Evolutionary conservation across 2,329 filamentous ascomycete genomes (phyloP), one percentile per base, ranked within the genome.

Genomic region (Ceratocystiopsis sp.): DNA sequence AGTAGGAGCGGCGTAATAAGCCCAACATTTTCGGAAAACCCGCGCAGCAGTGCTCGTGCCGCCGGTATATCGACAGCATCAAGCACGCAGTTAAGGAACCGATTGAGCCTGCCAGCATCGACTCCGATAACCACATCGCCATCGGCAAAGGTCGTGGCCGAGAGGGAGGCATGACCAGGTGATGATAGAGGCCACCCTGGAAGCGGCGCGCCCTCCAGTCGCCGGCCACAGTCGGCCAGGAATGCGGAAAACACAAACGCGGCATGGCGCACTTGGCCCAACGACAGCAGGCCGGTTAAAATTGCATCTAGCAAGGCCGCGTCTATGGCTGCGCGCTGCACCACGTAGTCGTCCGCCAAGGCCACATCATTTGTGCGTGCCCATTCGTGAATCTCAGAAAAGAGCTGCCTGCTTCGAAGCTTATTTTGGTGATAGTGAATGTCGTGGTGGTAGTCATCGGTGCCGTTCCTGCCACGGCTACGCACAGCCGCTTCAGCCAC

Each of bases 261-360:
- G 3, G 68, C 68, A 34, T 68, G 59, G 13, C 60, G 58, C 29
- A 67, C 57, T 35, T 64, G 57, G 45, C 58, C 61, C 37, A 72
- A 67, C 35, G 64, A 59, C 11, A 75, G 53, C 41, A 75, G 59
- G 2, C 68, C 66, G 35, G 58, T 52, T 19, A 75, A 57, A 3
- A 73, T 57, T 40, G 61, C 57, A 46, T 72, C 62, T 11, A 67
- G 58, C 6, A 72, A 50, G 3, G 54, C 49, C 9, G 55, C 55
- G 35, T 58, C 57, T 15, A 71, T 51, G 4, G 52, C 54, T 2
- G 60, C 57, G 38, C 65, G 61, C 50, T 67, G 54, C 44, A 63
- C 61, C 15, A 64, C 56, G 46, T 56, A 63, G 4, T 60, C 54
- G 5, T 59, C 60, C 29, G 42, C 48, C 42, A 49, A 15, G 19